Evolutionary conservation across 805 yeast species (phyloP).

Genomic region (Pichia californica): DNA sequence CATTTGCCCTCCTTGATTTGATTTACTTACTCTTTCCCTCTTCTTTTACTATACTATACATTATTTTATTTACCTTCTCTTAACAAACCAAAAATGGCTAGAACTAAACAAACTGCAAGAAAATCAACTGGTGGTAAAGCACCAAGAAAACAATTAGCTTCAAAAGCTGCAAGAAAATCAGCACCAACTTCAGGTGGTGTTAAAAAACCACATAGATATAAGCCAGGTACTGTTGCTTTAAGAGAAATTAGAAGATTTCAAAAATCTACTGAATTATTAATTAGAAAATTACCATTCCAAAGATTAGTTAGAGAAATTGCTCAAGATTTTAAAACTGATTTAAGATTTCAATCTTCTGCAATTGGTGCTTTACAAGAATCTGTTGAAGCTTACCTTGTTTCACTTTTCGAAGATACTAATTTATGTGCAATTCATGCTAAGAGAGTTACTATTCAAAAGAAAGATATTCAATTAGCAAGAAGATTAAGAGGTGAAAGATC

Average conservation of each 20-base stretch:
- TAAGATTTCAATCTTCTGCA: conserved; percentile 96
- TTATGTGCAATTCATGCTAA: conserved; percentile 98
- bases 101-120: conserved; percentile 93
- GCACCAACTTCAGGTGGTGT: conserved; percentile 93
- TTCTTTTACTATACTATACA: neutral
- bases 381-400: conserved; percentile 95
- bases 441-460: conserved; percentile 98
- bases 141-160: conserved; percentile 89
- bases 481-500: conserved; percentile 97
- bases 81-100: conserved; percentile 52
- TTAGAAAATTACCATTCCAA: conserved; percentile 96
- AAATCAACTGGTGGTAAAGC: conserved; percentile 95
- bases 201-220: conserved; percentile 91
- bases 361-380: conserved; percentile 98
- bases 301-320: conserved; percentile 95
- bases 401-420: conserved; percentile 95
- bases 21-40: neutral
- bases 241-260: conserved; percentile 98
- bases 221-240: conserved; percentile 95
- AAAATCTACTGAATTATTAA: conserved; percentile 88
- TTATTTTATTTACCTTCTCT: neutral
- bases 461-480: conserved; percentile 96
- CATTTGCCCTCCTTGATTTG: neutral
- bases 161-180: conserved; percentile 89
- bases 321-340: conserved; percentile 86